phyloP scores from a whole-genome alignment of 495 filamentous ascomycete species.

The Penicillium taxi region DNA sequence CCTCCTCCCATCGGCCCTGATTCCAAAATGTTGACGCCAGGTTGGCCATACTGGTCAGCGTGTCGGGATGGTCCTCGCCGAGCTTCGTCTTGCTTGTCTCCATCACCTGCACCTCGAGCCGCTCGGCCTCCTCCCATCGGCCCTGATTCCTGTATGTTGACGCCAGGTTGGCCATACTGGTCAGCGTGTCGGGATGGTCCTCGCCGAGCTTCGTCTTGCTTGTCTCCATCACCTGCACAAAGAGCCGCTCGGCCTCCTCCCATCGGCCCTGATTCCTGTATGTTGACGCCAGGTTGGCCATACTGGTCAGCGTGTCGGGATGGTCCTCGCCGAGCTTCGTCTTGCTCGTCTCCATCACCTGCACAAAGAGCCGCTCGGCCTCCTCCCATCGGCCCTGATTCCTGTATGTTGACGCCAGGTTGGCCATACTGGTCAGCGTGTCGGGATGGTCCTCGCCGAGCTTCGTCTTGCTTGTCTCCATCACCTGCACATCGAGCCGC shows the following conservation, averaged over 20 bases:
- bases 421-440: constrained; percentile 1
- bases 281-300: no score
- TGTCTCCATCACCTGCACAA: neutral
- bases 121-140: neutral
- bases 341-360: neutral
- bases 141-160: neutral
- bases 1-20: neutral
- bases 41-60: no score
- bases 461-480: constrained; percentile 1
- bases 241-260: neutral
- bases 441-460: neutral
- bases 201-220: neutral
- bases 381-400: neutral
- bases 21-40: no score
- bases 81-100: neutral
- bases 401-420: no score
- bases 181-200: neutral
- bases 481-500: neutral
- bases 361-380: neutral
- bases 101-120: neutral
- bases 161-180: constrained; percentile 1
- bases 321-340: neutral
- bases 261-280: neutral
- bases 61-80: no score
- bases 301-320: neutral